These are phyloP conservation scores for Hypocreales sp. DNA, from an alignment of 2,329 filamentous ascomycete genomes.

Conservation along the genomic window DNA sequence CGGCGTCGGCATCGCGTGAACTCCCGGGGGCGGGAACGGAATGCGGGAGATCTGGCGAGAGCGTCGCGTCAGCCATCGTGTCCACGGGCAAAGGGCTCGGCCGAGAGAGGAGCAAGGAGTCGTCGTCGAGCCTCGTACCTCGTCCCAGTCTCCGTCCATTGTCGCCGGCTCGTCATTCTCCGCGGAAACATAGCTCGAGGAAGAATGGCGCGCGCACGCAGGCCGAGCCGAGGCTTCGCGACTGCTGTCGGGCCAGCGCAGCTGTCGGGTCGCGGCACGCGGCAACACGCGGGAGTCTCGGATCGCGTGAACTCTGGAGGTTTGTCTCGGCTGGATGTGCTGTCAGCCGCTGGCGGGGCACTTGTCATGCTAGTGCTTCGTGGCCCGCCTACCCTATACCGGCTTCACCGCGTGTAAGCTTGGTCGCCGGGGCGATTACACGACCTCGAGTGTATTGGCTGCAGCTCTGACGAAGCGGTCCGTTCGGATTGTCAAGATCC, in stretches of 20 bases:
- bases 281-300: too few relatives aligned
- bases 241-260: conserved; percentile 2
- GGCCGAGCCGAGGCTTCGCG: conserved; percentile 4
- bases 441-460: too few relatives aligned
- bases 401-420: too few relatives aligned
- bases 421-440: too few relatives aligned
- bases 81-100: not conserved
- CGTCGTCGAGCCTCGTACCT: conserved; percentile 28
- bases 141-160: conserved; percentile 56
- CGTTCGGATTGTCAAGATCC: too few relatives aligned
- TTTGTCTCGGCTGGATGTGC: too few relatives aligned
- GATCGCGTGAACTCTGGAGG: too few relatives aligned
- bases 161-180: conserved; percentile 23
- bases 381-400: too few relatives aligned
- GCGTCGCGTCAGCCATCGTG: conserved; percentile 3
- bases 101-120: not conserved
- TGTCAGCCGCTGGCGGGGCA: too few relatives aligned
- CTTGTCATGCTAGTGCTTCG: too few relatives aligned
- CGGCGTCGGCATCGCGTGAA: conserved; percentile 53
- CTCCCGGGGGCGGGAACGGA: conserved; percentile 61
- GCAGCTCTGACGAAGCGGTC: too few relatives aligned
- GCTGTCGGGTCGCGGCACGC: too few relatives aligned
- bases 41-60: conserved; percentile 57
- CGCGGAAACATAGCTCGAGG: conserved; percentile 15
- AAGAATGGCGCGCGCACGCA: conserved; percentile 3